Base-by-base conservation (phyloP, 495 filamentous ascomycete species). In the Cercophora samala region DNA sequence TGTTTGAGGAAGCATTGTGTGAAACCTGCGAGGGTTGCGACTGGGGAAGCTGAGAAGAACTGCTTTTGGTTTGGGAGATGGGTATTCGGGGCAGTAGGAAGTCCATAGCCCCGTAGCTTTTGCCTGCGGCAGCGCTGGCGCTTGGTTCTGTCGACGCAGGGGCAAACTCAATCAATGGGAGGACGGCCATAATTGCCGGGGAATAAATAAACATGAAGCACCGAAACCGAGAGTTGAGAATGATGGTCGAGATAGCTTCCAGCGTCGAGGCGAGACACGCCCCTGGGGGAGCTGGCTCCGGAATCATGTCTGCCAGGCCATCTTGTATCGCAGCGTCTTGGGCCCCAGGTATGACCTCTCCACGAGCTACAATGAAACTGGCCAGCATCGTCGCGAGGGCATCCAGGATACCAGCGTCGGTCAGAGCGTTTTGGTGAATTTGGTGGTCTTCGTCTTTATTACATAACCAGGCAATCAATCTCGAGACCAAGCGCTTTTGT, bases 241-340 rank as follows among this genome's bases (percentile, higher is more conserved):
- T 86, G 55, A 98, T 93, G 53, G 87, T 84, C 13, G 88, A 86
- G 56, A 96, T 86, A 1, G 93, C 91, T 65, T 93, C 90, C n/a
- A 99, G 77, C 58, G 96, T 85, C 26, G 87, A 83, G 6, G 88
- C 83, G 55, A 97, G 77, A 37, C 86, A 83, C n/a, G 83, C 82
- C 11, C 81, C 80, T 26, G 77, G 77, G 1, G 88, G 85, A 6
- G 91, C 86, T 53, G 89, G 84, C 11, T 78, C 76, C 25, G 83
- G 86, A 63, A 83, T 83, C 61, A 78, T 76, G 24, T 78, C 76
- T 58, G 73, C 70, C 19, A 84, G 62, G 21, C 80, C 80, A 61
- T 87, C 80, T 51, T 67, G 66, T 21, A 76, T 70, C 25, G 80
- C 81, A 46, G 79, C 56, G 13, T 80, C 64, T 60, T 83, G 80